Percentiles rank a stretch among this genome's conserved stretches.
Evolutionary conservation across 331 rosid species (phyloP).

Genomic region (Phaseolus coccineus): DNA sequence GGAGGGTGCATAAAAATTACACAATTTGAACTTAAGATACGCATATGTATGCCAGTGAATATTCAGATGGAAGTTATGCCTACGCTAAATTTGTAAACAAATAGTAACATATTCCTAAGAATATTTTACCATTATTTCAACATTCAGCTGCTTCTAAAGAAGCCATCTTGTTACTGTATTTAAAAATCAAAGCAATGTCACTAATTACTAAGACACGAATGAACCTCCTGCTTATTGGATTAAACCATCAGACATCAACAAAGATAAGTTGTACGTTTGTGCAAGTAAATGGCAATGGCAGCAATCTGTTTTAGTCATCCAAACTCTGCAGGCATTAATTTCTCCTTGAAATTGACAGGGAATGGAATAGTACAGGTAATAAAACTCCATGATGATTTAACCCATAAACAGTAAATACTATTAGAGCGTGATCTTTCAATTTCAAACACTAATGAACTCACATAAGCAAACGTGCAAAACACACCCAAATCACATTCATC

Average conservation of each 20-base stretch:
- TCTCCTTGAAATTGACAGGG: not conserved
- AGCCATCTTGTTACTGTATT: not conserved
- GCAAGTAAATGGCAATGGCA: constrained; percentile 3
- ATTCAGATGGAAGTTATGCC: constrained; percentile 16
- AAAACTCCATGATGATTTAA: constrained; percentile 13
- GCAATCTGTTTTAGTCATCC: not conserved
- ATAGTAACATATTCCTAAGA: constrained; percentile 32
- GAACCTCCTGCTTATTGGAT: not conserved
- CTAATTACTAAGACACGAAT: constrained; percentile 14
- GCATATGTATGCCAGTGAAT: not conserved
- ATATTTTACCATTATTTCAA: constrained; percentile 23
- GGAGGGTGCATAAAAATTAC: not conserved
- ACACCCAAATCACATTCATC: too few relatives aligned
- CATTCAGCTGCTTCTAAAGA: constrained; percentile 7
- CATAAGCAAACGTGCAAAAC: too few relatives aligned
- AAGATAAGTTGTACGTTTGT: constrained; percentile 4
- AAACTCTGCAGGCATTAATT: constrained; percentile 21
- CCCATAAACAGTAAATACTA: constrained; percentile 4
- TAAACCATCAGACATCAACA: constrained; percentile 6
- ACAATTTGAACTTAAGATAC: constrained; percentile 6
- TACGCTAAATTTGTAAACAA: constrained; percentile 14
- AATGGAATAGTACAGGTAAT: constrained; percentile 34
- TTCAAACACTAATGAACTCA: too few relatives aligned
- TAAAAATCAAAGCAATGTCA: constrained; percentile 17
- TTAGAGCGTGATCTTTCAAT: not conserved